phyloP scores from a whole-genome alignment of 768 basidiomycete genomes.

The Phylloporus sp. region DNA sequence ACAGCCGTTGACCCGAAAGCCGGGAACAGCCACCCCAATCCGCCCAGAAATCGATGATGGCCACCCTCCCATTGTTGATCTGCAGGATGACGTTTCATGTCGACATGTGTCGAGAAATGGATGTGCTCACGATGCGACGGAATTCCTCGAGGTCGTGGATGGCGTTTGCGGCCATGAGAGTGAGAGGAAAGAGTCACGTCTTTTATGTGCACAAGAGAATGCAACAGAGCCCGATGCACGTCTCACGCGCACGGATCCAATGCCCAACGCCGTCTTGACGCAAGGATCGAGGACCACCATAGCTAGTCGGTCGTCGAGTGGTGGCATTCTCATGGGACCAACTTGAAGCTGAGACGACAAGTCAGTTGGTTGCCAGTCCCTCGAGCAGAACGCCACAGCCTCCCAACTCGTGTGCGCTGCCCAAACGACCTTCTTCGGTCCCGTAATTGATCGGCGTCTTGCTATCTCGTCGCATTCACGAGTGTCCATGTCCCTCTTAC shows the following conservation, averaged over 20 bases:
- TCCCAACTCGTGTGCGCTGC: not conserved
- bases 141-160: slow-evolving; percentile 21
- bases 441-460: not conserved
- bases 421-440: not conserved
- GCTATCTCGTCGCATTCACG: not conserved
- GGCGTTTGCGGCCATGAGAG: slow-evolving; percentile 12
- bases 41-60: slow-evolving; percentile 22
- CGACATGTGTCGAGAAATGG: not conserved
- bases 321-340: too few relatives aligned
- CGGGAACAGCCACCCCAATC: slow-evolving; percentile 10
- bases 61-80: slow-evolving; percentile 26
- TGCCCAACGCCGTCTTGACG: too few relatives aligned
- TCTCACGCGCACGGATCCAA: not conserved
- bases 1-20: slow-evolving; percentile 10
- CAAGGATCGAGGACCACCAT: too few relatives aligned
- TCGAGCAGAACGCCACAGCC: not conserved
- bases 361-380: not conserved
- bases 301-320: too few relatives aligned
- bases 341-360: not conserved
- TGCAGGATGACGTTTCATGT: not conserved
- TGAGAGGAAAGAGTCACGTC: not conserved
- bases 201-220: not conserved
- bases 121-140: slow-evolving; percentile 16
- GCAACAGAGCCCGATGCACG: not conserved
- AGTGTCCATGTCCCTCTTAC: too few relatives aligned